Evolutionary conservation across 2,329 filamentous ascomycete genomes (phyloP), one percentile per base, ranked within the genome.

Genomic region (Penicillium sp.): DNA sequence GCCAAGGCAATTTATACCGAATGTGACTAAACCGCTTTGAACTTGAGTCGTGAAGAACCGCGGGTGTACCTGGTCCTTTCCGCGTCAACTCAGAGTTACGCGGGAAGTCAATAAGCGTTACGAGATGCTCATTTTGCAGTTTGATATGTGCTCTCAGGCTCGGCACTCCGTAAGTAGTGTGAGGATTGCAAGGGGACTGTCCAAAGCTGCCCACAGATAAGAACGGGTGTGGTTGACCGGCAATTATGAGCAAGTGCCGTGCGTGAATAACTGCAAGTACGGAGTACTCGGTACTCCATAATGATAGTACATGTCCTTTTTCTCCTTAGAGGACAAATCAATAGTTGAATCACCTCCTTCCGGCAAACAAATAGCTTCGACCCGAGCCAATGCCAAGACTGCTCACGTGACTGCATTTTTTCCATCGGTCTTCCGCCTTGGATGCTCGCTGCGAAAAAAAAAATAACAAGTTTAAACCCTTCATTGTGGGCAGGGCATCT

Each of bases 381-480:
- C 40, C 46, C 21, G 31, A 27, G 5, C 24, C 21, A 14, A 5
- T 48, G 50, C 50, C 50, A 53, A 53, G 50, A 48, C 2, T 2
- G 5, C 1, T 6, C 51, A 53, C 51, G 51, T 53, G 51, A 50
- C 16, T 16, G 5, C 0, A 18, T 45, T 39, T 45, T 47, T 36
- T 36, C 34, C 34, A 13, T 36, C 34, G 24, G 24, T 27, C n/a
- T 44, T 50, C 51, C 51, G 51, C 51, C 51, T 53, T 53, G 41
- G 46, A 45, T 45, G 31, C 42, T 53, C 45, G 42, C 45, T 53
- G 44, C 49, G 40, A 41, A 52, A 45, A 53, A 53, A 50, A 50
- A 39, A 48, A 40, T 16, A 34, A 43, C 32, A 50, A 36, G 50
- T 48, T 29, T 29, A 41, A 21, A 42, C 36, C 50, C 45, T 39